Evolutionary conservation across 108 stramenopile species (phyloP).

Genomic region (Cylindrotheca closterium): DNA sequence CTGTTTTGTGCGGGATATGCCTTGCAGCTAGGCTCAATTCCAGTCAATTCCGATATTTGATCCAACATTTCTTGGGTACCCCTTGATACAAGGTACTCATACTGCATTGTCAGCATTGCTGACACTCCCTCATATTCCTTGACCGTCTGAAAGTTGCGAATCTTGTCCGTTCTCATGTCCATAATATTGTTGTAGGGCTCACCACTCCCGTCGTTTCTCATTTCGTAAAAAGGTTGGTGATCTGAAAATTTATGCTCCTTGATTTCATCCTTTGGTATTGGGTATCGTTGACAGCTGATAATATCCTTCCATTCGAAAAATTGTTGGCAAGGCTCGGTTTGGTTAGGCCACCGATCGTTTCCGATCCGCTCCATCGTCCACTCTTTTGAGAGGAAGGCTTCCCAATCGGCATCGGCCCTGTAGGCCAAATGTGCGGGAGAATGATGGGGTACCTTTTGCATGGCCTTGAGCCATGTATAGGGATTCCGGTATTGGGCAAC

Average conservation of each 20-base stretch:
- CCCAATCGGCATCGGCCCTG: conserved; percentile 47
- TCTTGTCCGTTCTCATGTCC: conserved; percentile 83
- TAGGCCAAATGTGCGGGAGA: conserved; percentile 44
- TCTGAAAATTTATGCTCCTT: conserved; percentile 54
- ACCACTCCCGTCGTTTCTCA: conserved; percentile 86
- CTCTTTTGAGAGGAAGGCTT: conserved; percentile 67
- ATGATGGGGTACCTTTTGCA: conserved; percentile 71
- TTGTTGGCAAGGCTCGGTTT: conserved; percentile 65
- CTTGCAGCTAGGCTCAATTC: conserved; percentile 67
- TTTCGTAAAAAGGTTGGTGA: conserved; percentile 88
- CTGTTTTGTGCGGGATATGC: conserved; percentile 67
- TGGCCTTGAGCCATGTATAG: conserved; percentile 73
- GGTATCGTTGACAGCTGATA: conserved; percentile 61
- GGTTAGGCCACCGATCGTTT: conserved; percentile 45
- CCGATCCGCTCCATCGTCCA: conserved; percentile 82
- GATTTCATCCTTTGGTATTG: conserved; percentile 55
- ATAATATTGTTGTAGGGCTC: conserved; percentile 77
- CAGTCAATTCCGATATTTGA: conserved; percentile 67
- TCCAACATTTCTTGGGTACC: conserved; percentile 69
- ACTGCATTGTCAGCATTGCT: conserved; percentile 75
- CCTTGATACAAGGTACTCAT: conserved; percentile 66
- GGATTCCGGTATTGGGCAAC: conserved; percentile 86
- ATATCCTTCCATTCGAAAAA: conserved; percentile 76
- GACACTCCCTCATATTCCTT: conserved; percentile 61
- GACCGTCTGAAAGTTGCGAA: conserved; percentile 76